Percentiles rank a stretch among this genome's conserved stretches.
These are phyloP conservation scores for Ilex asprella DNA, from an alignment of 257 asterid genomes.

Conservation along the genomic window DNA sequence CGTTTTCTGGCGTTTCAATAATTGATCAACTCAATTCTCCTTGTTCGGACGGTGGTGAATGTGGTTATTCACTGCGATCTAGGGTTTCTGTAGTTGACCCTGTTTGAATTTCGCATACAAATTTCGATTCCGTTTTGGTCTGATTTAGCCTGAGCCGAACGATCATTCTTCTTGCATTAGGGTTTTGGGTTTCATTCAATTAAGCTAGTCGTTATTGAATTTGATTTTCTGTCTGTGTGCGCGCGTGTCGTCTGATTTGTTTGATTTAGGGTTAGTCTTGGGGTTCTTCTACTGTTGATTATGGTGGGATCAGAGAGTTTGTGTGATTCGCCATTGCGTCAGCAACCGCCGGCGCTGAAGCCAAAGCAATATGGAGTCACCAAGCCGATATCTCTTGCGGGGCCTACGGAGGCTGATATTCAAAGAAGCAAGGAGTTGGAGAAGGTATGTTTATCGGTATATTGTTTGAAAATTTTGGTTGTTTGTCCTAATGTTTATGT, in stretches of 20 bases:
- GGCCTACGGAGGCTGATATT: constrained; percentile 58
- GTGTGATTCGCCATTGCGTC: not conserved
- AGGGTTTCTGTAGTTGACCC: not conserved
- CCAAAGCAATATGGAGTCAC: constrained; percentile 71
- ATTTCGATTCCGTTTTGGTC: not conserved
- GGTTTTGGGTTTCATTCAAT: not conserved
- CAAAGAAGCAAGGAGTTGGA: constrained; percentile 61
- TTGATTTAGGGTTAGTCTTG: not conserved
- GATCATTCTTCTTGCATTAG: not conserved
- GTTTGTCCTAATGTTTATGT: not conserved
- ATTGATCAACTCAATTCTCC: not conserved
- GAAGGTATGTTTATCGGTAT: constrained; percentile 39
- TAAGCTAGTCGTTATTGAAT: not conserved
- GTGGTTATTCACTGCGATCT: not conserved
- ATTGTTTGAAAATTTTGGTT: not conserved
- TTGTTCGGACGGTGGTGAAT: not conserved
- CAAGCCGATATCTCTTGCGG: constrained; percentile 65
- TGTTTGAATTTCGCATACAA: not conserved
- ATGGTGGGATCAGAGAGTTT: not conserved
- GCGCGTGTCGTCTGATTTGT: not conserved
- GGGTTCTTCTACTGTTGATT: not conserved
- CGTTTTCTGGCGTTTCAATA: not conserved
- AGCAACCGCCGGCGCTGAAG: constrained; percentile 24
- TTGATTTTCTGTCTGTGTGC: too few species aligned
- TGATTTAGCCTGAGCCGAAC: not conserved